These are phyloP conservation scores for Eutrema salsugineum DNA, from an alignment of 441 rosid genomes.

Conservation along the genomic window DNA sequence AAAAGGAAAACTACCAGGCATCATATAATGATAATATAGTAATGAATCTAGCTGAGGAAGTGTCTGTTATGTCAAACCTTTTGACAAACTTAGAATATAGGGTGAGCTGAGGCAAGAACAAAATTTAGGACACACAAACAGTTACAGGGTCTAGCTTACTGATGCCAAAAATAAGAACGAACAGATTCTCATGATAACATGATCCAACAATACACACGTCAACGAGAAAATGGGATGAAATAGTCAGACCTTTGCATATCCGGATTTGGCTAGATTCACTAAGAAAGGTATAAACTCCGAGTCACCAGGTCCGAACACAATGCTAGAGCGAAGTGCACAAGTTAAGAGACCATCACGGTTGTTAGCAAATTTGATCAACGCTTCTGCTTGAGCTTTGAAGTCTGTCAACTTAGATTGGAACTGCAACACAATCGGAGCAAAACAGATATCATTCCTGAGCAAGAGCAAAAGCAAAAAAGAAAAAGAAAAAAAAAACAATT, in stretches of 20 bases:
- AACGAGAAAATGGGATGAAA: not conserved
- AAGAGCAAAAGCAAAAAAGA: not conserved
- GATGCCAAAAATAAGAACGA: not conserved
- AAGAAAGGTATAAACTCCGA: conserved; percentile 57
- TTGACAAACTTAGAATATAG: not conserved
- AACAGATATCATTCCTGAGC: conserved; percentile 15
- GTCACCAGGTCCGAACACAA: conserved; percentile 88
- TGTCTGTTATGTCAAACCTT: not conserved
- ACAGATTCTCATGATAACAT: not conserved
- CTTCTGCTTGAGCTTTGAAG: conserved; percentile 96
- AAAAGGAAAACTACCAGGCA: not conserved
- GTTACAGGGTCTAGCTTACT: not conserved
- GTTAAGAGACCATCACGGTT: conserved; percentile 79
- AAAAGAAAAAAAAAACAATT: not conserved
- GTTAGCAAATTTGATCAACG: conserved; percentile 66
- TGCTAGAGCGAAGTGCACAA: conserved; percentile 88
- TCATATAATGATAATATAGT: not conserved
- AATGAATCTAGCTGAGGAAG: not conserved
- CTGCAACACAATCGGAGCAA: conserved; percentile 40
- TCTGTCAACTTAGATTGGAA: conserved; percentile 62
- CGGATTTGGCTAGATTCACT: conserved; percentile 61
- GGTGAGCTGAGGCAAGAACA: not conserved
- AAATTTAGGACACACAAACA: not conserved
- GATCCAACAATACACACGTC: not conserved
- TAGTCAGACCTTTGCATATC: conserved; percentile 77